A percentile compares a stretch with the other conserved stretches of the same genome.
Evolutionary conservation across 176 grass and related monocot species (phyloP).

Genomic region (Ampelocalamus luodianensis): DNA sequence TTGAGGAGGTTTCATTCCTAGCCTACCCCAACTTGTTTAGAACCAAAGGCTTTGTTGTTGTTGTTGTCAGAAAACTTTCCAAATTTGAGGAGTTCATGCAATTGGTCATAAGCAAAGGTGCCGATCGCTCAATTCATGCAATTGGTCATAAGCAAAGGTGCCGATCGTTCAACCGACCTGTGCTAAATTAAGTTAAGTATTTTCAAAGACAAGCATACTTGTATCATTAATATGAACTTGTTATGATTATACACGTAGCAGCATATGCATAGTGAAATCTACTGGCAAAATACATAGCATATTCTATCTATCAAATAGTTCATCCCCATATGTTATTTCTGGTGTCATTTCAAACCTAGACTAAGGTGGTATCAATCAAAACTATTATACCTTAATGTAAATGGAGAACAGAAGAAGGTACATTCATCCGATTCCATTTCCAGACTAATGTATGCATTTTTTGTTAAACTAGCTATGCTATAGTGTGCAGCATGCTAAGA

Average conservation of each 20-base stretch:
- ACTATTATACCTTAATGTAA: not conserved
- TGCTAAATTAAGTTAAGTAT: conserved; percentile 29
- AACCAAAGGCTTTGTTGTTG: too few species aligned
- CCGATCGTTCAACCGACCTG: not conserved
- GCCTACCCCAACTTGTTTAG: too few species aligned
- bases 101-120: not conserved
- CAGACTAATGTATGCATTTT: not conserved
- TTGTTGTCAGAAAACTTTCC: not conserved
- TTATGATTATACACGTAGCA: not conserved
- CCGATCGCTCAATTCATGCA: not conserved
- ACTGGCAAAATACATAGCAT: not conserved
- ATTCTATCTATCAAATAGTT: not conserved
- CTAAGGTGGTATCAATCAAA: not conserved
- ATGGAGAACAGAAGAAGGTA: not conserved
- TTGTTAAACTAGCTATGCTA: conserved; percentile 5
- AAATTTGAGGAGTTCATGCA: not conserved
- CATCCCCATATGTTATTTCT: not conserved
- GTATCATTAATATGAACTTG: not conserved
- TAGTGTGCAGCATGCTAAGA: not conserved
- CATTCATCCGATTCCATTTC: not conserved
- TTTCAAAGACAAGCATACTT: not conserved
- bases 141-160: not conserved
- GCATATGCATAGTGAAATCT: conserved; percentile 11
- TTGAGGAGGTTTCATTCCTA: too few species aligned
- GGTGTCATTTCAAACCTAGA: conserved; percentile 22